phyloP scores from a whole-genome alignment of 2,329 filamentous ascomycete species.

The Fusarium irregulare region DNA sequence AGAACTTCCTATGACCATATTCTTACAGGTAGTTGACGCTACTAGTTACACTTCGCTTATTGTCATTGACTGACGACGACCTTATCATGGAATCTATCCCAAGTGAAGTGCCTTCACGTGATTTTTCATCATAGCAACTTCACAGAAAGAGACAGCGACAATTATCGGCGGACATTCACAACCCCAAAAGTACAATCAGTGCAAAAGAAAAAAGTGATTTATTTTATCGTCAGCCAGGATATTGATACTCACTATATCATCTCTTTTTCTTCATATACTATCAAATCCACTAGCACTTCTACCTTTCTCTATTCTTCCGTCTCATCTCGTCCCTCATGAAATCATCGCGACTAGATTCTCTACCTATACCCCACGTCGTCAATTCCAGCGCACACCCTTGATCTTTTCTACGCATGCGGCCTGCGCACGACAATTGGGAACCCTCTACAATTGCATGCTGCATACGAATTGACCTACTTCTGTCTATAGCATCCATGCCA shows the following conservation, averaged over 20 bases:
- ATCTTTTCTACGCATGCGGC: slow-evolving; percentile 11
- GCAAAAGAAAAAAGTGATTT: background rate
- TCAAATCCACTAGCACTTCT: background rate
- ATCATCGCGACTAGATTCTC: slow-evolving; percentile 22
- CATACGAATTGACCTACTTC: slow-evolving; percentile 9
- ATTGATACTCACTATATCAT: background rate
- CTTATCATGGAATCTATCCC: slow-evolving; percentile 1
- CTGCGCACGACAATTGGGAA: slow-evolving; percentile 4
- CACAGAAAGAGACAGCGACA: slow-evolving; percentile 8
- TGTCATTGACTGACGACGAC: background rate
- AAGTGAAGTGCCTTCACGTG: slow-evolving; percentile 28
- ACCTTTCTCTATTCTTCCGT: background rate
- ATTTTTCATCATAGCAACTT: slow-evolving; percentile 20
- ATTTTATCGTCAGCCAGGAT: background rate
- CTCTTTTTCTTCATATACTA: background rate
- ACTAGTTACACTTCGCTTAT: slow-evolving; percentile 6
- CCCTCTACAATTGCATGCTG: background rate
- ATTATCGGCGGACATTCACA: slow-evolving; percentile 22
- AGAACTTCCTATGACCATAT: background rate
- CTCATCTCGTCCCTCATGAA: slow-evolving; percentile 20
- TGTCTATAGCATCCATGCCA: slow-evolving; percentile 5
- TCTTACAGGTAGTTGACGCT: background rate
- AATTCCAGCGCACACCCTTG: slow-evolving; percentile 26
- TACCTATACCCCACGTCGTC: slow-evolving; percentile 32
- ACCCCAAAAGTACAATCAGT: background rate